Base-by-base conservation (phyloP, 495 filamentous ascomycete genomes). In the Podospora conica region DNA sequence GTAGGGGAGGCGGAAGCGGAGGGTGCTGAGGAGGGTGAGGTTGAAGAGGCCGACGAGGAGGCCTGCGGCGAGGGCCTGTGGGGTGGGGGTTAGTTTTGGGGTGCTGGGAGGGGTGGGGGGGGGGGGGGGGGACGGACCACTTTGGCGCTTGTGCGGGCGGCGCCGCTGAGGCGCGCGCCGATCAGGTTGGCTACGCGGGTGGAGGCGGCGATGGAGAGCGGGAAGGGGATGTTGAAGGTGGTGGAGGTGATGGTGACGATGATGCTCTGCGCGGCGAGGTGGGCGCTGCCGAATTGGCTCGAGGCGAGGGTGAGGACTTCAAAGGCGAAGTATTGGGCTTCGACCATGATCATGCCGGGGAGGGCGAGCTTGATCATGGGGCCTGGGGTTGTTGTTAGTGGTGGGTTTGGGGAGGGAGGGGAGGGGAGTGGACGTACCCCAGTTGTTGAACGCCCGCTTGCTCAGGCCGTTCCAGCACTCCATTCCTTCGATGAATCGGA, bases 391-490 rank as follows among this genome's bases (percentile, higher is more conserved):
- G 24, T 18, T 6, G 22, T 10, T 10, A 40, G 8, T n/a, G n/a
- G 12, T 48, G 9, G 55, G 22, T 22, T 15, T 28, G 0, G 1
- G 18, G 27, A 21, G 48, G 7, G 25, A 7, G 54, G 57, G 12
- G 20, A 29, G 18, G 8, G 24, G 54, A 22, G 8, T 31, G 25
- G 4, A 58, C 24, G 70, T 62, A 75, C 85, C 84, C 93, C 93
- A 97, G 75, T 96, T 96, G 21, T 80, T 78, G 57, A 95, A 83
- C 8, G 90, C 91, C 24, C 81, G 78, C 60, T 73, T 78, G 1
- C 87, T 88, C 65, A 96, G 86, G 1, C 93, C 93, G 66, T 90
- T 88, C 93, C 93, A 97, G 77, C 93, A 93, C 65, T 93, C 84
- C 54, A 82, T 88, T 1, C 93, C 93, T 23, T 84, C 79, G 57